phyloP scores from a whole-genome alignment of 140 eudicot species.

The Oenanthe javanica region DNA sequence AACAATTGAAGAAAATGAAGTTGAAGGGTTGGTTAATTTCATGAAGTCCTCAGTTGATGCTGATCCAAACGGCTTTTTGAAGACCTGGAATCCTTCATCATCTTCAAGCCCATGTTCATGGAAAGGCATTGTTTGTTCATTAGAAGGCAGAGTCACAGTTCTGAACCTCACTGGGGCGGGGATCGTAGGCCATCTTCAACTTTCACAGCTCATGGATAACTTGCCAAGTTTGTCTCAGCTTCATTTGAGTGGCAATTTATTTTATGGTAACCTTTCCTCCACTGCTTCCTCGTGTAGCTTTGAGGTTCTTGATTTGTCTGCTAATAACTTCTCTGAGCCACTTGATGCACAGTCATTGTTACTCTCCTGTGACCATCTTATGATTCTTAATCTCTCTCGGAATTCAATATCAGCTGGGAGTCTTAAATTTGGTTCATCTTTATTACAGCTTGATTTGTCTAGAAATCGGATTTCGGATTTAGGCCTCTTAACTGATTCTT shows the following conservation, averaged over 20 bases:
- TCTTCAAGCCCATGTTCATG: conserved; percentile 59
- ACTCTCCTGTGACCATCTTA: conserved; percentile 31
- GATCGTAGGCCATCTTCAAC: conserved; percentile 47
- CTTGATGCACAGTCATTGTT: conserved; percentile 32
- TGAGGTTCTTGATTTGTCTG: conserved; percentile 49
- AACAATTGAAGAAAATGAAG: conserved; percentile 29
- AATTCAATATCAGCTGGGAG: conserved; percentile 30
- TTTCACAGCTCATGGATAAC: conserved; percentile 38
- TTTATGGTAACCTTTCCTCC: conserved; percentile 63
- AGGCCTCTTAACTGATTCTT: conserved; percentile 32
- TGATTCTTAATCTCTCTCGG: conserved; percentile 35
- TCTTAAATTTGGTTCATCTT: conserved; percentile 27
- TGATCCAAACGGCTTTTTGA: conserved; percentile 54
- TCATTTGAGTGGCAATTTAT: conserved; percentile 49
- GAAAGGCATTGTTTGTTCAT: conserved; percentile 55
- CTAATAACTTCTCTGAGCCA: conserved; percentile 41
- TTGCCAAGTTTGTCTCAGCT: conserved; percentile 39
- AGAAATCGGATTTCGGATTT: conserved; percentile 37
- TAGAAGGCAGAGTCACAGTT: conserved; percentile 24
- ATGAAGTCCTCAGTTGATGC: conserved; percentile 46
- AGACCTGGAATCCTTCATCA: conserved; percentile 41
- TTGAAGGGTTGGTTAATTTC: conserved; percentile 35
- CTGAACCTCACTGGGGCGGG: conserved; percentile 42
- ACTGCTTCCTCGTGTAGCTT: conserved; percentile 32
- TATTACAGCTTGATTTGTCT: conserved; percentile 29